Base-by-base conservation (phyloP, 352 stramenopile genomes). In the Phytophthora capsici region DNA sequence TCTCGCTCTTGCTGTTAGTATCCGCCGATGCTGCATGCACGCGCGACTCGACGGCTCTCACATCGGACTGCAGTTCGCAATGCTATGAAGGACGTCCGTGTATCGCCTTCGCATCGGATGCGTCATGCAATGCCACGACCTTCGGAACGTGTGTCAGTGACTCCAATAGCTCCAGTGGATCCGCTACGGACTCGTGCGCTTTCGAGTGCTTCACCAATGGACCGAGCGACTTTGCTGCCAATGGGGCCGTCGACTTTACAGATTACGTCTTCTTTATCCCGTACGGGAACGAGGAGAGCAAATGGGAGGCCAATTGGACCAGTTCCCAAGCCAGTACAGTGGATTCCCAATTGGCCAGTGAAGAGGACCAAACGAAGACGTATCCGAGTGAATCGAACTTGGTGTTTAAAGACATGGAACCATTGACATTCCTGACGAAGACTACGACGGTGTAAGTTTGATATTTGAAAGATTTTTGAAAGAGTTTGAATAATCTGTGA, bases 121-220 rank as follows among this genome's bases (percentile, higher is more conserved):
- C 48, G 7, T 45, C 69, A 4, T 76, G 57, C 43, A 70, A 67
- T 40, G 54, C 52, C 32, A 66, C 57, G 14, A 49, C 53, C 13
- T 69, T 73, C 32, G 64, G 64, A 1, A 57, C 50, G 17, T 73
- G 64, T 34, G 58, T 73, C 20, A 57, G 25, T 38, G 37, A 48
- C 57, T 19, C 3, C 3, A 63, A 57, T 25, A 48, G 45, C 14
- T 78, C 69, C 28, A 61, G 30, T 8, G 49, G 58, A 13, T 71
- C 56, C 34, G 32, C 16, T 14, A 61, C 19, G 2, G 65, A 72
- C 19, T 64, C 59, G 20, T 88, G 81, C 58, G 23, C 66, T 13
- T 88, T 76, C 52, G 75, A 82, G 57, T 90, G 81, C 41, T 82
- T 88, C 47, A 84, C 69, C 52, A 84, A 85, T 55, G 70, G 77